Percentiles rank a stretch among this genome's conserved stretches.
Evolutionary conservation across 2,329 filamentous ascomycete species (phyloP).

Genomic region (Karstenula rhodostoma): DNA sequence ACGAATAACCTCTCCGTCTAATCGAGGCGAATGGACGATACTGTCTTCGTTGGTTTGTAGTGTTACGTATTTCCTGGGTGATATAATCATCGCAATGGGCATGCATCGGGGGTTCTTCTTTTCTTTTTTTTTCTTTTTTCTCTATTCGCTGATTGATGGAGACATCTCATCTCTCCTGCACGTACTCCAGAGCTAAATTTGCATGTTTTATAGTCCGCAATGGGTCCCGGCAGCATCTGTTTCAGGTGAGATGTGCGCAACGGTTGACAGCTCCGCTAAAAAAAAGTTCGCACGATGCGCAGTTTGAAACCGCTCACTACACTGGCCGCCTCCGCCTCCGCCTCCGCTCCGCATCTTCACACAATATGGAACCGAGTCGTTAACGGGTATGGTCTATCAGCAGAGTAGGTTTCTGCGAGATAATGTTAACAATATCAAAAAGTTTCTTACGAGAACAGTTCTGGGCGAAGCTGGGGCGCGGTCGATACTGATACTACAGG

Average conservation of each 20-base stretch:
- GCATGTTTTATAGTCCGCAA: slow-evolving; percentile 9
- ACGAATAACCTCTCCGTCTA: not conserved
- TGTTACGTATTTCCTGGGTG: not conserved
- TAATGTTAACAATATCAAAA: not conserved
- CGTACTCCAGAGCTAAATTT: not conserved
- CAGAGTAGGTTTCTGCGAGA: not conserved
- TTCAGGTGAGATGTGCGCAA: not conserved
- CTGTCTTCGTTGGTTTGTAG: not conserved
- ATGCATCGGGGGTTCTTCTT: no score
- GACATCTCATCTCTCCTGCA: not conserved
- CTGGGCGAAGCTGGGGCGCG: not conserved
- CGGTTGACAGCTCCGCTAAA: not conserved
- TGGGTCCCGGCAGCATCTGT: not conserved
- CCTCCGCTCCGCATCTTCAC: slow-evolving; percentile 7
- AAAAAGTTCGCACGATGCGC: not conserved
- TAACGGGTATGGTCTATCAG: not conserved
- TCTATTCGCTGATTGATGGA: not conserved
- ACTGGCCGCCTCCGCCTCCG: slow-evolving; percentile 1
- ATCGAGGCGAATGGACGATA: not conserved
- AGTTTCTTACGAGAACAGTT: not conserved
- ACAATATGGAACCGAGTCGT: not conserved
- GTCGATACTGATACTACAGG: not conserved
- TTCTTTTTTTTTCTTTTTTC: no score
- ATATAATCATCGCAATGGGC: not conserved
- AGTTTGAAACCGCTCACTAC: slow-evolving; percentile 6